Evolutionary conservation across 1,284 basidiomycete genomes (phyloP).

Genomic region (Xerocomus nothofagi): DNA sequence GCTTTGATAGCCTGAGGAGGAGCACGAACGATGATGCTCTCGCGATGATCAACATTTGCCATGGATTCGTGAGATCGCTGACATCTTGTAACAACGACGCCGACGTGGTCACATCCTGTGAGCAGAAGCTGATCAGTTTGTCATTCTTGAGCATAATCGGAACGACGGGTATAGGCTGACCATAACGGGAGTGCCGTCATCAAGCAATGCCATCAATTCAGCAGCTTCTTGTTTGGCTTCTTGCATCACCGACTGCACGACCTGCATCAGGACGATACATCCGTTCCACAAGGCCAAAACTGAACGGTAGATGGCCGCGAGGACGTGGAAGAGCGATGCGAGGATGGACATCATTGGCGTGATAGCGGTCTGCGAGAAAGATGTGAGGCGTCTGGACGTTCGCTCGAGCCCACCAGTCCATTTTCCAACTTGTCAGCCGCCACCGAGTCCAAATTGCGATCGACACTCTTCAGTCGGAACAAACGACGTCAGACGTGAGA

Average conservation of each 20-base stretch:
- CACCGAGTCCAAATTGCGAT: neutral
- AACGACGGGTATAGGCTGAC: conserved; percentile 10
- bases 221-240: conserved; percentile 22
- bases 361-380: neutral
- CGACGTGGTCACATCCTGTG: conserved; percentile 11
- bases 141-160: no score
- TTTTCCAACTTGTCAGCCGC: conserved; percentile 16
- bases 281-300: conserved; percentile 16
- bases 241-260: conserved; percentile 9
- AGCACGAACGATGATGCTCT: conserved; percentile 23
- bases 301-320: conserved; percentile 9
- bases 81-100: neutral
- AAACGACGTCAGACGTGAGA: neutral
- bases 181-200: conserved; percentile 3
- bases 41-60: conserved; percentile 24
- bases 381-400: neutral
- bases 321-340: neutral
- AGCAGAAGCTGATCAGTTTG: neutral
- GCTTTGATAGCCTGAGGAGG: conserved; percentile 21
- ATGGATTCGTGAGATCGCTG: neutral
- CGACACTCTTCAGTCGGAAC: neutral
- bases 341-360: conserved; percentile 10
- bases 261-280: conserved; percentile 10
- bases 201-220: conserved; percentile 19
- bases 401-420: neutral